Base-by-base conservation (phyloP, 2,329 filamentous ascomycete genomes). In the Pezicula carpinea region DNA sequence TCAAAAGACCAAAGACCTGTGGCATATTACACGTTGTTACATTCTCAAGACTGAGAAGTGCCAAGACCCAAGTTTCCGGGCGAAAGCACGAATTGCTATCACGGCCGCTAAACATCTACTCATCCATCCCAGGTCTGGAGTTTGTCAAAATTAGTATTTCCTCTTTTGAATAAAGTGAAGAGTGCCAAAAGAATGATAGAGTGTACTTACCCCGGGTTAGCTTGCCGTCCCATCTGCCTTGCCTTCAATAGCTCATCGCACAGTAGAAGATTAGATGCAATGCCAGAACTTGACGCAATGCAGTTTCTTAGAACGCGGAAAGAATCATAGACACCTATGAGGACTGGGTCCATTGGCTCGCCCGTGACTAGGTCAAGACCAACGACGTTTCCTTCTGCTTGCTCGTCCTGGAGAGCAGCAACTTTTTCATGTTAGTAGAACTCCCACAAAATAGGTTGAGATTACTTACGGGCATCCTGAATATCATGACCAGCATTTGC, bases 201-300 rank as follows among this genome's bases (percentile, higher is more conserved):
- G 23, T 26, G 6, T 26, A 26, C 23, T 26, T 26, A 26, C 23
- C 81, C 81, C 2, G 81, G 81, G 18, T 79, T 79, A 33, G 70
- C 76, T 68, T 74, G 69, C 63, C 81, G 74, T 41, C 79, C 85
- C 93, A 99, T 99, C 74, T 99, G 92, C 66, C 93, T 80, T 52
- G 93, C 93, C 78, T 99, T 99, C 61, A 99, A 76, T 74, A 99
- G 79, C 76, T 99, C 93, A 63, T 99, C 93, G 63, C 93, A 99
- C 42, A 99, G 79, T 56, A 99, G 74, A 55, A 99, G 75, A 72
- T 99, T 99, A 8, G 89, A 92, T 5, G 93, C 92, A 63, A 99
- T 99, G 53, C 93, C 89, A 21, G 92, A 87, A 67, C 90, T 93
- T 29, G 91, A 96, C 3, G 93, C 90, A 53, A 99, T 83, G 66